Base-by-base conservation (phyloP, 306 rosid species). In the Inga laurina region DNA sequence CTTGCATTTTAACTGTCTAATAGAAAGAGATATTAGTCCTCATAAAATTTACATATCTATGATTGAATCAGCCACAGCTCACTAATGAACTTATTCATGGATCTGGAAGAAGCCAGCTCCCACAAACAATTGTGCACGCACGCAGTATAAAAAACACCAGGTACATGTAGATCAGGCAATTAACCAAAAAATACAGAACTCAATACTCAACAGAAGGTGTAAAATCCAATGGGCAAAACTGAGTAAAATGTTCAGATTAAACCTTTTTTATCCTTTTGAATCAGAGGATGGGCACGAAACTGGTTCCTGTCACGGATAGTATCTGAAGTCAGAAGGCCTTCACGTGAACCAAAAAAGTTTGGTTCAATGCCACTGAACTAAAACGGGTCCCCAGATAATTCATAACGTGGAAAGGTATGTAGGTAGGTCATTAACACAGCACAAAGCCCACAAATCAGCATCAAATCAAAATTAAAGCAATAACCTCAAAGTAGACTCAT, bases 1-100 rank as follows among this genome's bases (percentile, higher is more conserved):
- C 98, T 92, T 92, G 97, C 99, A 97, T 94, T 75, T 89, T 56
- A 27, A 78, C 91, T 90, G 82, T 74, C 87, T 72, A 84, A 52
- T 61, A 79, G 64, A 78, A 68, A 88, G 48, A 82, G 24, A 73
- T 35, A 37, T 54, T 34, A 68, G 2, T 48, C 30, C 73, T 81
- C 64, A 80, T 79, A 78, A 79, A 81, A 64, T 14, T 59, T 12
- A 32, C 14, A 54, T 79, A 57, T 10, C 4, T 11, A 62, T 62
- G 37, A 56, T 54, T n/a, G 10, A 54, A 52, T 54, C 19, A 56
- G 27, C 81, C 46, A 46, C 78, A 66, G 43, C 35, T 57, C 13
- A 71, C 21, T 41, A 45, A 59, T 67, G 69, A 43, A 48, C 41
- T 56, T 76, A 65, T 51, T 78, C 72, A 12, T 27, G 16, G 67